Base-by-base conservation (phyloP, 83 land plant genomes). In the Diphasiastrum complanatum region DNA sequence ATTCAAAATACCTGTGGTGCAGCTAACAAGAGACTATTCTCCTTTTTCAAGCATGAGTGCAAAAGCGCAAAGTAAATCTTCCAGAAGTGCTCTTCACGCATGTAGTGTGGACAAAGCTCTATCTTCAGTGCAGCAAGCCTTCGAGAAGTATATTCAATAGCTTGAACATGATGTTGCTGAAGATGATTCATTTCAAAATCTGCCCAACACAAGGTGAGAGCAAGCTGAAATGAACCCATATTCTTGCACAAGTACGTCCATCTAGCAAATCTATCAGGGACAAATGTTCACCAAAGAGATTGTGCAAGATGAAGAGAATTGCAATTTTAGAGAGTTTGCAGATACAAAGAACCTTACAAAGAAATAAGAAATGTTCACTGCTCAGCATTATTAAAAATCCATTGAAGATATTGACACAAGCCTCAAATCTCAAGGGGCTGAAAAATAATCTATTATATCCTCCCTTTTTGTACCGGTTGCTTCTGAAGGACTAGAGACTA, bases 61-160 rank as follows among this genome's bases (percentile, higher is more conserved):
- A 89, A 51, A 38, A 89, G 84, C 23, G 85, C 90, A 68, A 89
- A 89, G 64, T 89, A 89, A 35, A 85, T 81, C 69, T 79, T 82
- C 95, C 95, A 89, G 69, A 89, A 89, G 70, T 81, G 88, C 8
- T 78, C 79, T 51, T 80, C 86, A 64, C 75, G 82, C 84, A 89
- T 78, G 67, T 82, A 79, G 33, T 70, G 68, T 41, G 95, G 95
- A 61, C 95, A 89, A 59, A 89, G 86, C 41, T 89, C 95, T 64
- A 80, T 67, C 60, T 81, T 86, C 35, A 89, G 64, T 51, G 90
- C 87, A 36, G 81, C 85, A 57, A 91, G 75, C 32, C 87, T 76
- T 32, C 86, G 84, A 31, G 81, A 60, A 43, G 71, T 76, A 32
- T 28, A 78, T 61, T 87, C 81, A 45, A 91, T 76, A 68, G 77